phyloP scores from a whole-genome alignment of 2,329 filamentous ascomycete species.

The Fusarium sp. region DNA sequence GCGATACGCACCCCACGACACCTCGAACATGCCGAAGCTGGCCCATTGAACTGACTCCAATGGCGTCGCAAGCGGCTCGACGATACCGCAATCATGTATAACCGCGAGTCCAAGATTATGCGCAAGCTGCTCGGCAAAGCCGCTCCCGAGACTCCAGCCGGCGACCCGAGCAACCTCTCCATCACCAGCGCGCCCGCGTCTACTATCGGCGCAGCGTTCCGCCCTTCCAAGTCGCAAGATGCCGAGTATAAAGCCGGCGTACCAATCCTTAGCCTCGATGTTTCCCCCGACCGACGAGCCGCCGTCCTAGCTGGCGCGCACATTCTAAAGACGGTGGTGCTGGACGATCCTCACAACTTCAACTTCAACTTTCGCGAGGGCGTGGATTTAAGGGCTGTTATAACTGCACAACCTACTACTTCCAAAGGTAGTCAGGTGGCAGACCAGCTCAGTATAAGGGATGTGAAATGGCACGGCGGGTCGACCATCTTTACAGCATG shows the following conservation, averaged over 20 bases:
- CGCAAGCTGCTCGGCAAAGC: slow-evolving; percentile 66
- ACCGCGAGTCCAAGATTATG: slow-evolving; percentile 64
- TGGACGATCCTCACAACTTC: slow-evolving; percentile 56
- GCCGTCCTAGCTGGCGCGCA: slow-evolving; percentile 66
- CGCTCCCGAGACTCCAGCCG: slow-evolving; percentile 56
- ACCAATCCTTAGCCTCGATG: slow-evolving; percentile 66
- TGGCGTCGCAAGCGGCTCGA: slow-evolving; percentile 47
- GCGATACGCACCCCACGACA: neutral
- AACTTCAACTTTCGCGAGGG: slow-evolving; percentile 61
- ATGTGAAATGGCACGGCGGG: slow-evolving; percentile 65
- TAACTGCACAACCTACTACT: slow-evolving; percentile 55
- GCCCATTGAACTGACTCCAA: slow-evolving; percentile 34
- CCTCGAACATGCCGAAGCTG: slow-evolving; percentile 27
- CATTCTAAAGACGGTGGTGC: slow-evolving; percentile 66
- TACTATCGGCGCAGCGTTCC: slow-evolving; percentile 52
- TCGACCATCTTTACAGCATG: slow-evolving; percentile 68
- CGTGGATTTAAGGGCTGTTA: slow-evolving; percentile 64
- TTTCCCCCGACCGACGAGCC: slow-evolving; percentile 62
- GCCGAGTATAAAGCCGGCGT: slow-evolving; percentile 59
- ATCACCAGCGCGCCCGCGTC: slow-evolving; percentile 56
- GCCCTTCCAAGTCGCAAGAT: slow-evolving; percentile 64
- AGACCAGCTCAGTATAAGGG: slow-evolving; percentile 69
- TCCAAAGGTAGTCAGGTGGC: slow-evolving; percentile 52
- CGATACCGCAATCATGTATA: slow-evolving; percentile 55
- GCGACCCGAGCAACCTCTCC: slow-evolving; percentile 49